These are phyloP conservation scores for Climacium dendroides DNA, from an alignment of 225 moss, liverwort and hornwort genomes.

Conservation along the genomic window DNA sequence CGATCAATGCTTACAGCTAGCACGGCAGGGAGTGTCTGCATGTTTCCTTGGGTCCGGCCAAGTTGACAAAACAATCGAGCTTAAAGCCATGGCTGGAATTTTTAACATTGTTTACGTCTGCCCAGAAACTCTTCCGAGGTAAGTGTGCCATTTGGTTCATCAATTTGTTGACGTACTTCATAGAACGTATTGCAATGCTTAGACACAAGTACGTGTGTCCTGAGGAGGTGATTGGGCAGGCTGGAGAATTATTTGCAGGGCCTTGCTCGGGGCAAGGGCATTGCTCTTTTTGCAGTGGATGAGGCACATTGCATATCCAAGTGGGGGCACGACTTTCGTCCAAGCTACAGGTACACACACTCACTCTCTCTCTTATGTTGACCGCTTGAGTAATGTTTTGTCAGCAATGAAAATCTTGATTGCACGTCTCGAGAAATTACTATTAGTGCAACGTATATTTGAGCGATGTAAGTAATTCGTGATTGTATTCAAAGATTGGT, in stretches of 20 bases:
- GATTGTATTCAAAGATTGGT: background rate
- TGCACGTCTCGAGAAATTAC: background rate
- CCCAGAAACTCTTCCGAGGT: constrained; percentile 60
- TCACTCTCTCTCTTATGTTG: background rate
- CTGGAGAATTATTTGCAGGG: constrained; percentile 50
- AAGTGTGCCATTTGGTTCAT: background rate
- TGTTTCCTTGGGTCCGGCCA: constrained; percentile 79
- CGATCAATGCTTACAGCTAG: constrained; percentile 71
- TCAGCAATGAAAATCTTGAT: background rate
- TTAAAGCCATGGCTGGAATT: constrained; percentile 59
- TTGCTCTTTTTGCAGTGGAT: constrained; percentile 78
- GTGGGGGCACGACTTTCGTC: constrained; percentile 85
- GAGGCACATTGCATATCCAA: constrained; percentile 81
- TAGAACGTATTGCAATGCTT: background rate
- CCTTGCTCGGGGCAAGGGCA: constrained; percentile 48
- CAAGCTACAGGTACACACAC: constrained; percentile 44
- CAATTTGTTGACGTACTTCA: background rate
- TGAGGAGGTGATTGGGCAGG: constrained; percentile 21
- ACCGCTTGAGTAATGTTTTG: background rate
- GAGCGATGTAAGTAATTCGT: background rate
- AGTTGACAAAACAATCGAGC: constrained; percentile 58
- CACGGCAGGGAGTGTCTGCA: constrained; percentile 53
- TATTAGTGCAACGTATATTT: background rate
- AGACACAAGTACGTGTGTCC: background rate
- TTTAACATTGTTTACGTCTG: constrained; percentile 66